Evolutionary conservation across 768 basidiomycete species (phyloP), one percentile per base, ranked within the genome.

Genomic region (Lactifluus subvellereus): DNA sequence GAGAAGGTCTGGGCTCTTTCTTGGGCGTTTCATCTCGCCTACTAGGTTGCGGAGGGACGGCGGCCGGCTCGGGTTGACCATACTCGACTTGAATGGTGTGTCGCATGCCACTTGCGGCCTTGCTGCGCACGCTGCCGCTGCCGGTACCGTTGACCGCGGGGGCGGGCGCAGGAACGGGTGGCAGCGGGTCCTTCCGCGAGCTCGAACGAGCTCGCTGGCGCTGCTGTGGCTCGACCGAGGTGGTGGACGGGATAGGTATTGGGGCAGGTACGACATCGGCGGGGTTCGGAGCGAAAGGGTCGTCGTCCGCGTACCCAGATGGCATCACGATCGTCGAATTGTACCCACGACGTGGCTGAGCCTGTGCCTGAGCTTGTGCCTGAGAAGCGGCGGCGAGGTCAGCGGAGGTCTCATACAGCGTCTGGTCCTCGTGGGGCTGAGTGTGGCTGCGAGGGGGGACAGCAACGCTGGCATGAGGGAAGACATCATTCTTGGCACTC

Each of bases 21-120:
- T 54, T 66, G 40, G 57, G 58, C 20, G 64, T 67, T 18, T 52
- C 51, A n/a, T 61, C 57, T 27, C 45, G 65, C 43, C 37, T 60
- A 13, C 37, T 62, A 13, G 65, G 30, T 14, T 38, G 62, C 20
- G 43, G 27, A 3, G 69, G 56, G 7, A 64, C 49, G 2, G 51
- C 56, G 10, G 50, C 69, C 14, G 65, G 20, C n/a, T 72, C 72
- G 6, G 81, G 81, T 59, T 87, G 86, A 61, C 88, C 89, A 69
- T 98, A 98, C 74, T 99, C 97, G 62, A 98, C 89, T 73, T 98
- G 97, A 52, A 98, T 91, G 10, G 97, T 98, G 74, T 98, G 94
- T 54, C 94, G 79, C 74, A 89, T 87, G 57, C 79, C 79, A 2
- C 75, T 47, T 16, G 59, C 76, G 11, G 63, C 49, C 63, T 77